Evolutionary conservation across 768 basidiomycete species (phyloP), one percentile per base, ranked within the genome.

Genomic region (Boletus rubropictus): DNA sequence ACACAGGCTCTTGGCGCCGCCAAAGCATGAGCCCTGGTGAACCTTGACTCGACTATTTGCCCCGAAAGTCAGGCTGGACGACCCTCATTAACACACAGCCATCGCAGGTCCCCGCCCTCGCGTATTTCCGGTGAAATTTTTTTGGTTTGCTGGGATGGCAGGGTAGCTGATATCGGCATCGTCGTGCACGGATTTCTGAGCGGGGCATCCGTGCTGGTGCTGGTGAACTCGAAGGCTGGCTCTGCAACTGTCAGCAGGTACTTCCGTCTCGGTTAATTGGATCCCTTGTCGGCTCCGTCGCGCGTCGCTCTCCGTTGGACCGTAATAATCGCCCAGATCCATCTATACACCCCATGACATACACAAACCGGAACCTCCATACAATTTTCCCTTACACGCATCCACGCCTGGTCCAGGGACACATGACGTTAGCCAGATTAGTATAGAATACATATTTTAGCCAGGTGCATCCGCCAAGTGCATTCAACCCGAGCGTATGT

Each of bases 31-130:
- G 64, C 60, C 60, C 62, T 62, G 58, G 53, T 38, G 53, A 56
- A 65, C 53, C 52, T 55, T 65, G 43, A 52, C 48, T 55, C 35
- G 58, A 53, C 42, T 63, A 63, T 59, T 65, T 64, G 42, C 59
- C 45, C 63, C 63, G 64, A 64, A 65, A 65, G 57, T 60, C 51
- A 63, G 52, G 56, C 25, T 52, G 52, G 47, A 52, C 40, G 62
- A 59, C 57, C 55, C 60, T 62, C 63, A 62, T 64, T 64, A 60
- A 51, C 63, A 66, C 65, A 66, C 65, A 66, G 65, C 65, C 65
- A 55, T 66, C 60, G 50, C 54, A 66, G 65, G 65, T 66, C 65
- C 65, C 65, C 65, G 65, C 65, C 58, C 48, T 68, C 65, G 65
- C 65, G 59, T 68, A 66, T 68, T 59, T 54, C 65, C 67, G 65